Percentiles rank a stretch among this genome's conserved stretches.
Evolutionary conservation across 495 filamentous ascomycete genomes (phyloP).

Genomic region (Podospora comata): DNA sequence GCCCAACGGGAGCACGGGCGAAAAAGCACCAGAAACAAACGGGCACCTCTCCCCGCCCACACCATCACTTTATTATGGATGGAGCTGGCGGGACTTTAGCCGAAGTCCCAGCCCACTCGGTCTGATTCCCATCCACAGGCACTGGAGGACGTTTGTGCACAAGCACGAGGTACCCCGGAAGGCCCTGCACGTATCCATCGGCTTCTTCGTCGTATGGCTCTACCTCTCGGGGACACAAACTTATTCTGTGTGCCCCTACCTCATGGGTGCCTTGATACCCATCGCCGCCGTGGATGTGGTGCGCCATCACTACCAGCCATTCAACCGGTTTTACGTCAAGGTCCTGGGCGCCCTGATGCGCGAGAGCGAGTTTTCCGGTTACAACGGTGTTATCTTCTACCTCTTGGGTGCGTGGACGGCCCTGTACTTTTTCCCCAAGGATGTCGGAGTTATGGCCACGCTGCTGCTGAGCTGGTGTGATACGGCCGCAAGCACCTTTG

Average conservation of each 20-base stretch:
- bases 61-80: slow-evolving; percentile 46
- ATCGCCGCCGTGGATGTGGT: slow-evolving; percentile 79
- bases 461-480: slow-evolving; percentile 96
- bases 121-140: slow-evolving; percentile 87
- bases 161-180: slow-evolving; percentile 76
- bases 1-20: slow-evolving; percentile 11
- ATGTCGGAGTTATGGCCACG: slow-evolving; percentile 85
- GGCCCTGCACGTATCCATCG: slow-evolving; percentile 85
- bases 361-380: slow-evolving; percentile 86
- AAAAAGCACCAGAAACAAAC: slow-evolving; percentile 42
- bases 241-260: slow-evolving; percentile 70
- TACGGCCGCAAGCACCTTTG: slow-evolving; percentile 91
- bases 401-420: slow-evolving; percentile 84
- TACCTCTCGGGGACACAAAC: slow-evolving; percentile 76
- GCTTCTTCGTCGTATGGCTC: slow-evolving; percentile 81
- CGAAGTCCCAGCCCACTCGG: slow-evolving; percentile 88
- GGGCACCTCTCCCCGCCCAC: slow-evolving; percentile 68
- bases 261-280: slow-evolving; percentile 81
- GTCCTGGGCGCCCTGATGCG: slow-evolving; percentile 89
- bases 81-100: slow-evolving; percentile 76
- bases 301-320: slow-evolving; percentile 70
- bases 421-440: slow-evolving; percentile 85
- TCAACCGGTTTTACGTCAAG: slow-evolving; percentile 86
- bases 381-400: slow-evolving; percentile 97
- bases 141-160: slow-evolving; percentile 70